phyloP scores from a whole-genome alignment of 192 early-diverging fungal species.

The Entomortierella lignicola region DNA sequence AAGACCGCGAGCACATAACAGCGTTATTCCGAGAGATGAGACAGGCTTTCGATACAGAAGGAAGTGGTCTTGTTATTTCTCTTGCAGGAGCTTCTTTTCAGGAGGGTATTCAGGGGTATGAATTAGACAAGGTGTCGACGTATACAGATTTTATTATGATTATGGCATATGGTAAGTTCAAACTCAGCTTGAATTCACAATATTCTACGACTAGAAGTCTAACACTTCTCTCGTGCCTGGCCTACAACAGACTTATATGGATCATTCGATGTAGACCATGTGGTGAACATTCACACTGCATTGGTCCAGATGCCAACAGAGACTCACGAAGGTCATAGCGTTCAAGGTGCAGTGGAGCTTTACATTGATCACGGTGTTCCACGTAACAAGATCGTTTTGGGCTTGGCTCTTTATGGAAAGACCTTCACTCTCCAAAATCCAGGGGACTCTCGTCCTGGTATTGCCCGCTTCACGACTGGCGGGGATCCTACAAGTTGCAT shows the following conservation, averaged over 20 bases:
- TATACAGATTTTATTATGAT: slow-evolving; percentile 75
- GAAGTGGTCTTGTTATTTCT: slow-evolving; percentile 18
- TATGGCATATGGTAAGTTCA: slow-evolving; percentile 76
- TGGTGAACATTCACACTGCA: slow-evolving; percentile 28
- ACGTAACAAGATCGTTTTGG: slow-evolving; percentile 80
- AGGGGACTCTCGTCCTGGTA: neutral
- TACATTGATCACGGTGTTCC: slow-evolving; percentile 78
- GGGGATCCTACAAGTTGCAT: slow-evolving; percentile 43
- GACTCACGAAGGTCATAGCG: slow-evolving; percentile 37
- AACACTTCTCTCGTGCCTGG: no score
- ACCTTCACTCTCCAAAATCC: slow-evolving; percentile 19
- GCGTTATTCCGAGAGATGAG: slow-evolving; percentile 72
- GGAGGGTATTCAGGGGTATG: slow-evolving; percentile 33
- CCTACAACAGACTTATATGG: no score
- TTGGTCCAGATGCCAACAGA: slow-evolving; percentile 33
- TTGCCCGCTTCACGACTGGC: slow-evolving; percentile 15
- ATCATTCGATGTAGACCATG: no score
- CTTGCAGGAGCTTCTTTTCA: slow-evolving; percentile 28
- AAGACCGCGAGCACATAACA: slow-evolving; percentile 12
- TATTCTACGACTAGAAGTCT: no score
- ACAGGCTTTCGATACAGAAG: slow-evolving; percentile 61
- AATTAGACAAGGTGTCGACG: slow-evolving; percentile 55
- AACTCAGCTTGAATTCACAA: no score
- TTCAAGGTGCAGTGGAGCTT: slow-evolving; percentile 66
- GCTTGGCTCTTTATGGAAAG: slow-evolving; percentile 80